These are phyloP conservation scores for Hypoxylon subgilvum DNA, from an alignment of 495 filamentous ascomycete species.

Conservation along the genomic window DNA sequence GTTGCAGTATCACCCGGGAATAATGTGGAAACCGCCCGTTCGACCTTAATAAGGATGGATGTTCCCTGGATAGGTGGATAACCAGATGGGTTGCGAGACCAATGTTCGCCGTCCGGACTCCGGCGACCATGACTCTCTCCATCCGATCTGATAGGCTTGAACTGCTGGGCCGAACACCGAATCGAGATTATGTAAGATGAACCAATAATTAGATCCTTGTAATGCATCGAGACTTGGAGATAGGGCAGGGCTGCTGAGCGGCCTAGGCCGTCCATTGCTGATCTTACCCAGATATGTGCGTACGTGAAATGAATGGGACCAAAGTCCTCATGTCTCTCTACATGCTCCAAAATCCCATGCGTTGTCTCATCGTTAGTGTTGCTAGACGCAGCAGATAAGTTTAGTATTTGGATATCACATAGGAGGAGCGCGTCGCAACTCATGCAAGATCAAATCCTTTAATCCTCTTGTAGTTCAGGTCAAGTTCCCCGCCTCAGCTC, in stretches of 20 bases:
- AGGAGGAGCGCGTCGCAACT: not conserved
- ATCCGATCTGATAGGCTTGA: slow-evolving; percentile 30
- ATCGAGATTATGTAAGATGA: slow-evolving; percentile 27
- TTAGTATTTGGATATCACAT: too few relatives aligned
- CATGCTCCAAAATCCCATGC: too few relatives aligned
- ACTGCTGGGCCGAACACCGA: slow-evolving; percentile 7
- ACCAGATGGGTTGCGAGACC: not conserved
- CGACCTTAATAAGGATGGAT: too few relatives aligned
- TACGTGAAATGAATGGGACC: too few relatives aligned
- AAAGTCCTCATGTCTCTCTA: too few relatives aligned
- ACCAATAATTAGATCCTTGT: slow-evolving; percentile 23
- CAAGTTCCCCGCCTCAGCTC: slow-evolving; percentile 14
- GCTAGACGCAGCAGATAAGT: not conserved
- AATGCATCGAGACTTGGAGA: not conserved
- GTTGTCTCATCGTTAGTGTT: not conserved
- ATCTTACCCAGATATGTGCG: too few relatives aligned
- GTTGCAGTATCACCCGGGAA: not conserved
- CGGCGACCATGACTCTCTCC: slow-evolving; percentile 2
- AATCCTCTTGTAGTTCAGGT: not conserved
- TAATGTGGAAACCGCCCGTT: too few relatives aligned
- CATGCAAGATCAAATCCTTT: slow-evolving; percentile 5
- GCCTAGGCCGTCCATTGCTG: slow-evolving; percentile 9
- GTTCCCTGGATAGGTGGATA: too few relatives aligned
- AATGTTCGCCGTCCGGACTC: not conserved
- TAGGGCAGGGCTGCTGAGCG: slow-evolving; percentile 9